phyloP scores from a whole-genome alignment of 495 filamentous ascomycete species.

The Podospora fimiseda region DNA sequence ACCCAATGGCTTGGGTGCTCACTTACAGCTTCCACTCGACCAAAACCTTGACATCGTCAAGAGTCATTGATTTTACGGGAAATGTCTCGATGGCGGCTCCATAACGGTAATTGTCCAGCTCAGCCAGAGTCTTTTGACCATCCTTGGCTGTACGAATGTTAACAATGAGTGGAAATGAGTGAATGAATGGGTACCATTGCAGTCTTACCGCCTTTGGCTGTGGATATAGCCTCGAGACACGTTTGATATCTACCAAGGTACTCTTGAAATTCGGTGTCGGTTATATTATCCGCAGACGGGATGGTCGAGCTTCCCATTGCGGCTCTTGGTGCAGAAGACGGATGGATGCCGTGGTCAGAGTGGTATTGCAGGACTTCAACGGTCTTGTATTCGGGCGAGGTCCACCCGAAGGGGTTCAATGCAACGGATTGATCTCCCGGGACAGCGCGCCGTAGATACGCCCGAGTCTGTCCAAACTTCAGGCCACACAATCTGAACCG shows the following conservation, averaged over 20 bases:
- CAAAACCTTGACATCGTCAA: conserved; percentile 44
- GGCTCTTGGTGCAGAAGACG: conserved; percentile 12
- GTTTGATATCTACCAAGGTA: conserved; percentile 30
- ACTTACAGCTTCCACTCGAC: conserved; percentile 75
- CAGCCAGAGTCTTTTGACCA: conserved; percentile 38
- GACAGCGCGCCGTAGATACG: conserved; percentile 22
- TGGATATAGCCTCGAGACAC: conserved; percentile 36
- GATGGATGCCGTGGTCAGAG: conserved; percentile 15
- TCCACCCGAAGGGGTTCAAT: conserved; percentile 12
- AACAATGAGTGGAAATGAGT: conserved; percentile 3
- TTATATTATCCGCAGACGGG: conserved; percentile 30
- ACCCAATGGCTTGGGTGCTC: not conserved
- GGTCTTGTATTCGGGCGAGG: conserved; percentile 2
- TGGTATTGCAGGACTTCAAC: conserved; percentile 13
- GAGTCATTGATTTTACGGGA: conserved; percentile 30
- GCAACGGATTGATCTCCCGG: conserved; percentile 10
- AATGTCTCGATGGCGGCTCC: conserved; percentile 35
- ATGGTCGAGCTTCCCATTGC: conserved; percentile 21
- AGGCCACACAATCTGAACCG: not conserved
- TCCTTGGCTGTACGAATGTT: conserved; percentile 27
- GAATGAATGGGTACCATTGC: conserved; percentile 2
- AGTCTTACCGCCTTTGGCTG: conserved; percentile 33
- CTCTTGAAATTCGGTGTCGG: conserved; percentile 27
- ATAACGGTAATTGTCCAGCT: conserved; percentile 46
- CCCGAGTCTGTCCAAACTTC: not conserved